Evolutionary conservation across 371 early-diverging fungal genomes (phyloP).

Genomic region (Dinochytrium kinnereticum): DNA sequence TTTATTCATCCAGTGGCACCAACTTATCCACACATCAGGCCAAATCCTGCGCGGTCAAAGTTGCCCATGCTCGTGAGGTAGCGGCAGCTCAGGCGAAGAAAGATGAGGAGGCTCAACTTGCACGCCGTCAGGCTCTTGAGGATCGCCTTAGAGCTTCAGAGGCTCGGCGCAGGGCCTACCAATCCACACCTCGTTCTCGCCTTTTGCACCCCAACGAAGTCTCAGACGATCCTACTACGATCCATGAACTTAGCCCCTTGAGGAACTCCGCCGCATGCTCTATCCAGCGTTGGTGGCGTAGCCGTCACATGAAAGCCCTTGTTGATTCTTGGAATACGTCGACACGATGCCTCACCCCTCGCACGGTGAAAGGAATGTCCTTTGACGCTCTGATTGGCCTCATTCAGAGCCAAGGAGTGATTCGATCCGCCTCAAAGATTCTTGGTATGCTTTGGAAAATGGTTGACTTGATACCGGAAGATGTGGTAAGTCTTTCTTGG

Average conservation of each 20-base stretch:
- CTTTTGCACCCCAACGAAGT: constrained; percentile 34
- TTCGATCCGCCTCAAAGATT: constrained; percentile 40
- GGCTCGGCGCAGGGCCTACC: constrained; percentile 37
- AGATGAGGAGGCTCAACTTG: constrained; percentile 19
- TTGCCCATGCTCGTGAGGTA: constrained; percentile 44
- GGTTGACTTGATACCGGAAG: constrained; percentile 19
- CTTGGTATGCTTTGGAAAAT: constrained; percentile 17
- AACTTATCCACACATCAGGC: constrained; percentile 18
- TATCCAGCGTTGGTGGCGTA: constrained; percentile 53
- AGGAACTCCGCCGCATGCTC: constrained; percentile 36
- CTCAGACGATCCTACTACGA: constrained; percentile 1
- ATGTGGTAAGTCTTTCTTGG: neutral
- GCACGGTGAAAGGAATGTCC: constrained; percentile 20
- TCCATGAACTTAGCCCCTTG: constrained; percentile 27
- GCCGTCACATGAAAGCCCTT: neutral
- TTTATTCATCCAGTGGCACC: no score
- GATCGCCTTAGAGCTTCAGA: constrained; percentile 40
- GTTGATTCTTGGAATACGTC: neutral
- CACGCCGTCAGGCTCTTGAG: constrained; percentile 38
- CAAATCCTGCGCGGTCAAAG: constrained; percentile 31
- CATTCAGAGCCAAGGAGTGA: constrained; percentile 45
- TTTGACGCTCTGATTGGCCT: constrained; percentile 41
- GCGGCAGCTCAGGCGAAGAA: constrained; percentile 38
- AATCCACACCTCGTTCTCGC: constrained; percentile 49
- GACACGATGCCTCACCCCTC: neutral